Base-by-base conservation (phyloP, 768 basidiomycete species). In the Tricholoma flavovirens region DNA sequence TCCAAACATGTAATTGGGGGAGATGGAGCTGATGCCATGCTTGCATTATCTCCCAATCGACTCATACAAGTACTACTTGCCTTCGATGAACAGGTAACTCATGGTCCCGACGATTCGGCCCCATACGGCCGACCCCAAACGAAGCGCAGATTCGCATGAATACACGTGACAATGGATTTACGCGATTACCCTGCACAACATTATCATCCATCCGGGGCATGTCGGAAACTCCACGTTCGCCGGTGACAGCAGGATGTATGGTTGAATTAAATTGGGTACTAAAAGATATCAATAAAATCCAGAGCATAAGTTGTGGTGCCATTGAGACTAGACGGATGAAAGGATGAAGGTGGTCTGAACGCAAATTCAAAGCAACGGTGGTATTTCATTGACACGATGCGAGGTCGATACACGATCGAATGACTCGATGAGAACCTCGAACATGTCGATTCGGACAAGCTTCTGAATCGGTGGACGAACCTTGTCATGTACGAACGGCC, bases 401-500 rank as follows among this genome's bases (percentile, higher is more conserved):
- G 43, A 15, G 30, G 46, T 48, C 6, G 51, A 29, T 43, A 45
- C 46, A 46, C 42, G 56, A 57, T 57, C 50, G 56, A 51, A 50
- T 7, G 30, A 56, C 15, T 36, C 35, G 45, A 55, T 35, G 36
- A 49, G 51, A 53, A 53, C 45, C 21, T 42, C 21, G 49, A 38
- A 38, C 38, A 55, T 53, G 32, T 43, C 48, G 57, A 56, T 49
- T 56, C 56, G 49, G 58, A 49, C 61, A 51, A 32, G n/a, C 51
- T 57, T 51, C 21, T 43, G 50, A 38, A 46, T 53, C 54, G 54
- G 54, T 19, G 49, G 43, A 32, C 24, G 51, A 61, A 56, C 57
- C 49, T 55, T 55, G 58, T 59, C 24, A 49, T 40, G 22, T 46
- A 62, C 67, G 57, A 48, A 59, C 68, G 69, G 68, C 56, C 69